Percentiles rank a stretch among this genome's conserved stretches.
Conservation (phyloP, 148 eudicot genomes). For the Silene conica region DNA sequence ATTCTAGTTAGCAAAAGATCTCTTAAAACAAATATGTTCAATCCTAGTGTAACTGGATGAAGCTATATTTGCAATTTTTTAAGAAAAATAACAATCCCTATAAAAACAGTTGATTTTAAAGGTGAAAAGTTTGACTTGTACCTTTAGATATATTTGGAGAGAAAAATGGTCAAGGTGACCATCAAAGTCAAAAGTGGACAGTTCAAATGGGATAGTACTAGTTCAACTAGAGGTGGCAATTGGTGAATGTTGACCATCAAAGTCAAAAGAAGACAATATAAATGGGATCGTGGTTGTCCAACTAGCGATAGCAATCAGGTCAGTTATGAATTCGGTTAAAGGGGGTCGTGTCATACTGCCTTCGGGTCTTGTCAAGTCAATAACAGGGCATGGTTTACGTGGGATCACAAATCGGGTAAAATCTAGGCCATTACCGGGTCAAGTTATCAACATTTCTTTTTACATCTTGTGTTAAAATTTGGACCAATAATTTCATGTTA, state of each 20-base stretch:
- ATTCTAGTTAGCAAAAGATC: neutral
- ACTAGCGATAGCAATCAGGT: neutral
- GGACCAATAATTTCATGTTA: neutral
- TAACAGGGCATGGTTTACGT: neutral
- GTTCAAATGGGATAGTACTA: neutral
- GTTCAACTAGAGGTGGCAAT: neutral
- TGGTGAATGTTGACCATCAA: neutral
- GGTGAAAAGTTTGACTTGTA: neutral
- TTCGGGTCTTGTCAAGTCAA: neutral
- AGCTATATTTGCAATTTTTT: neutral
- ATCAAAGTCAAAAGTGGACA: neutral
- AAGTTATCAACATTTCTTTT: neutral
- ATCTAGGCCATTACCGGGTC: neutral
- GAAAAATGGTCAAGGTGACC: neutral
- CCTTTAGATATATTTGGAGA: neutral
- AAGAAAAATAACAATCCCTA: too few species aligned
- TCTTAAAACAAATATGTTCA: neutral
- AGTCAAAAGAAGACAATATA: neutral
- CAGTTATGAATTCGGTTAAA: neutral
- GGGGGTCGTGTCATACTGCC: neutral
- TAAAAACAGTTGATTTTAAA: too few species aligned
- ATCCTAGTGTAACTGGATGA: neutral
- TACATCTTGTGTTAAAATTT: too few species aligned
- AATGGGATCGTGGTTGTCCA: neutral
- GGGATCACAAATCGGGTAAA: neutral